These are phyloP conservation scores for Syncephalastrum contaminatum DNA, from an alignment of 371 early-diverging fungal genomes.

Conservation along the genomic window DNA sequence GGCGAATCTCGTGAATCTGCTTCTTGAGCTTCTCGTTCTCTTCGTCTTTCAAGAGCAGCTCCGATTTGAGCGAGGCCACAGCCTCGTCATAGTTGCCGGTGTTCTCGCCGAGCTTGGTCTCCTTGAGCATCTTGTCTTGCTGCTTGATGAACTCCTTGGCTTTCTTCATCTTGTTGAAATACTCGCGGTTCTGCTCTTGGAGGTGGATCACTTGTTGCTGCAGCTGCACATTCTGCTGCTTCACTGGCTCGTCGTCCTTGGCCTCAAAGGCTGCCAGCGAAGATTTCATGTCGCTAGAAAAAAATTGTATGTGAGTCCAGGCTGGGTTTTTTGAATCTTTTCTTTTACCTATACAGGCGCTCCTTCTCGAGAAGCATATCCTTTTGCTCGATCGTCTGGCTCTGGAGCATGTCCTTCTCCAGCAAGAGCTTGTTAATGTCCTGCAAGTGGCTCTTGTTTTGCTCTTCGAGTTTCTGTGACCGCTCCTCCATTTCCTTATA, in stretches of 20 bases:
- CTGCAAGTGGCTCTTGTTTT: constrained; percentile 58
- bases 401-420: constrained; percentile 65
- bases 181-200: constrained; percentile 62
- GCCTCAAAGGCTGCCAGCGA: constrained; percentile 67
- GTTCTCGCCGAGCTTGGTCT: constrained; percentile 16
- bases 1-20: constrained; percentile 59
- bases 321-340: background rate
- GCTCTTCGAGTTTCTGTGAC: constrained; percentile 56
- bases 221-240: constrained; percentile 56
- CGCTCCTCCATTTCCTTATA: constrained; percentile 37
- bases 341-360: constrained; percentile 44
- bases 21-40: constrained; percentile 68
- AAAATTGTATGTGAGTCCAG: background rate
- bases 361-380: constrained; percentile 56
- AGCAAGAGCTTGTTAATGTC: constrained; percentile 66
- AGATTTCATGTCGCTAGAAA: constrained; percentile 58
- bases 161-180: constrained; percentile 61
- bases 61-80: constrained; percentile 64
- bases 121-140: constrained; percentile 58
- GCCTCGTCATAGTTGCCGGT: constrained; percentile 63
- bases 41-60: constrained; percentile 60
- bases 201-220: constrained; percentile 53
- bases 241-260: constrained; percentile 63
- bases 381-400: constrained; percentile 55
- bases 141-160: constrained; percentile 68